Conservation (phyloP, 2,329 filamentous ascomycete species). For the Diplodia seriata region DNA sequence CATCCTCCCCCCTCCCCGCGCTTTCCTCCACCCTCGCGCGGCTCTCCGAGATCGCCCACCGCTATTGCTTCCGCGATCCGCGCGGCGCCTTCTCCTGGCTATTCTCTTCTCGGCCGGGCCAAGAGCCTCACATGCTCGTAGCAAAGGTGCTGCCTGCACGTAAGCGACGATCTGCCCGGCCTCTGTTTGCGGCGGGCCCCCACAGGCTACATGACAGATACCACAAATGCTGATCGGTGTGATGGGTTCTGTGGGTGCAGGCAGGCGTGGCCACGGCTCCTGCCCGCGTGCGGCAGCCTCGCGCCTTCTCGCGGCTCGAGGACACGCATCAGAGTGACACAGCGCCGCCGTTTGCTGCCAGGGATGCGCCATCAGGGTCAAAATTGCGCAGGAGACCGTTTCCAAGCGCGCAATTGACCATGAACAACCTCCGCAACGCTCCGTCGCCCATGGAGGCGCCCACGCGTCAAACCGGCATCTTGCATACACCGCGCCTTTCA, state of each 20-base stretch:
- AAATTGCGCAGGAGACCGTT: not conserved
- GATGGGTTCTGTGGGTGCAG: not conserved
- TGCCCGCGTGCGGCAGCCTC: not conserved
- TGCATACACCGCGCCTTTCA: slow-evolving; percentile 12
- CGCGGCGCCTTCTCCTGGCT: slow-evolving; percentile 4
- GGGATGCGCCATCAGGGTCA: not conserved
- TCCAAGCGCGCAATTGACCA: not conserved
- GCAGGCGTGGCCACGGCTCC: not conserved
- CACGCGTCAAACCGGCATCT: not conserved
- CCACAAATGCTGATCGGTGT: not conserved
- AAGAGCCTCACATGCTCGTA: not conserved
- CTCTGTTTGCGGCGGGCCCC: not conserved
- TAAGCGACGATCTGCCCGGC: not conserved
- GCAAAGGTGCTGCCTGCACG: not conserved
- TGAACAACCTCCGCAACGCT: not conserved
- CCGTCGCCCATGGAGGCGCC: not conserved
- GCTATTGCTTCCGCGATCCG: slow-evolving; percentile 17
- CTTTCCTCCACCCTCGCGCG: not conserved
- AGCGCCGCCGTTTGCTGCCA: not conserved
- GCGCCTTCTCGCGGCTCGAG: not conserved
- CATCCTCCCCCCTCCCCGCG: not conserved
- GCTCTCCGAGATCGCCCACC: not conserved
- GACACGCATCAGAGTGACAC: not conserved
- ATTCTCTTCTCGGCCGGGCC: not conserved
- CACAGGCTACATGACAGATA: not conserved